Percentiles rank a stretch among this genome's conserved stretches.
Evolutionary conservation across 2,329 filamentous ascomycete species (phyloP).

Genomic region (Penicillium janthinellum): DNA sequence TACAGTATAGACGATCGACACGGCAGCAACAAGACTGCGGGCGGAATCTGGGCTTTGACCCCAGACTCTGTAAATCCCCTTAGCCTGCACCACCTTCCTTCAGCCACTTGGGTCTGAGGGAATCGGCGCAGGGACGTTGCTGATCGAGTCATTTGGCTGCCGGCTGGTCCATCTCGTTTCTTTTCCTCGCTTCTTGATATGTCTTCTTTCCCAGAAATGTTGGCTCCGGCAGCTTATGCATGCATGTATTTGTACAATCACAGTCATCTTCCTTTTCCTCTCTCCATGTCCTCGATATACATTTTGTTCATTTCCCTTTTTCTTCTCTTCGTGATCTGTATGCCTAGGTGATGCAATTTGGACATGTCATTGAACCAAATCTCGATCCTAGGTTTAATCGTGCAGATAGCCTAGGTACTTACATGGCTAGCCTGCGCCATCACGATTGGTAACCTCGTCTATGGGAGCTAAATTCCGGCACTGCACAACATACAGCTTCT

Average conservation of each 20-base stretch:
- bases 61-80: background rate
- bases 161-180: slow-evolving; percentile 5
- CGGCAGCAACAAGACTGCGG: background rate
- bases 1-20: slow-evolving; percentile 8
- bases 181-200: slow-evolving; percentile 29
- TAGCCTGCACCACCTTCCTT: background rate
- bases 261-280: slow-evolving; percentile 26
- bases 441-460: no score
- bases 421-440: background rate
- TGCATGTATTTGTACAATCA: slow-evolving; percentile 43
- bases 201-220: slow-evolving; percentile 24
- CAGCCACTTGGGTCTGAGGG: background rate
- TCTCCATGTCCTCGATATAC: slow-evolving; percentile 18
- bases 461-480: background rate
- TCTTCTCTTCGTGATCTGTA: slow-evolving; percentile 22
- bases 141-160: background rate
- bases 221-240: slow-evolving; percentile 37
- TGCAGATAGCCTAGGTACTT: background rate
- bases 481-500: background rate
- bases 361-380: slow-evolving; percentile 12
- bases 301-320: slow-evolving; percentile 17
- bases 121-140: background rate
- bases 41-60: background rate
- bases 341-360: slow-evolving; percentile 35
- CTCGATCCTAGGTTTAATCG: background rate